Evolutionary conservation across 73 alveolate species (phyloP).

Genomic region (Tetrahymena elliotti): DNA sequence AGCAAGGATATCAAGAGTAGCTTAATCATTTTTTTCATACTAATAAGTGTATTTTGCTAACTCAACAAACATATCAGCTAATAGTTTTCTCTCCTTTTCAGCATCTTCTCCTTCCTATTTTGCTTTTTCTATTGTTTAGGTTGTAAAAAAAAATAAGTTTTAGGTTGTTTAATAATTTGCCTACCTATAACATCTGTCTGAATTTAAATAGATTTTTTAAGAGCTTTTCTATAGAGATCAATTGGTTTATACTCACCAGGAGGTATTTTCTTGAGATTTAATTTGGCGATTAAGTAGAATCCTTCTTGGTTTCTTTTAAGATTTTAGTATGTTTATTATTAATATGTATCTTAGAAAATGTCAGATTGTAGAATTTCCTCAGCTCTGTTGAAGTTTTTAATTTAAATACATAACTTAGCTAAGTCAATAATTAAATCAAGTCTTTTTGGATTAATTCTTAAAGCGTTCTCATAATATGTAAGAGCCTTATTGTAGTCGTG

Average conservation of each 20-base stretch:
- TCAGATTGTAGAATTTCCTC: constrained; percentile 57
- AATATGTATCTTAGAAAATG: constrained; percentile 15
- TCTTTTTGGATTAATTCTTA: constrained; percentile 54
- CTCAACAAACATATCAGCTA: constrained; percentile 23
- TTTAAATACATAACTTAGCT: constrained; percentile 63
- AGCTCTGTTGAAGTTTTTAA: constrained; percentile 67
- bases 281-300: constrained; percentile 12
- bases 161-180: no score
- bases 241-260: not conserved
- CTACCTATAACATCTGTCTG: not conserved
- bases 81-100: constrained; percentile 38
- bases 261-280: not conserved
- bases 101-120: constrained; percentile 38
- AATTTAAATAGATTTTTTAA: not conserved
- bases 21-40: constrained; percentile 31
- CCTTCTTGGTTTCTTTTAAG: constrained; percentile 13
- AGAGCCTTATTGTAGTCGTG: constrained; percentile 94
- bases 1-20: constrained; percentile 29
- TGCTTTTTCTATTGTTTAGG: constrained; percentile 21
- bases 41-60: constrained; percentile 36
- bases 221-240: not conserved
- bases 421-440: constrained; percentile 67
- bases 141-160: not conserved
- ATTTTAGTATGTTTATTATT: not conserved
- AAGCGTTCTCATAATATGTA: constrained; percentile 79